Evolutionary conservation across 2,329 filamentous ascomycete species (phyloP).

Genomic region (Colletotrichum magnum): DNA sequence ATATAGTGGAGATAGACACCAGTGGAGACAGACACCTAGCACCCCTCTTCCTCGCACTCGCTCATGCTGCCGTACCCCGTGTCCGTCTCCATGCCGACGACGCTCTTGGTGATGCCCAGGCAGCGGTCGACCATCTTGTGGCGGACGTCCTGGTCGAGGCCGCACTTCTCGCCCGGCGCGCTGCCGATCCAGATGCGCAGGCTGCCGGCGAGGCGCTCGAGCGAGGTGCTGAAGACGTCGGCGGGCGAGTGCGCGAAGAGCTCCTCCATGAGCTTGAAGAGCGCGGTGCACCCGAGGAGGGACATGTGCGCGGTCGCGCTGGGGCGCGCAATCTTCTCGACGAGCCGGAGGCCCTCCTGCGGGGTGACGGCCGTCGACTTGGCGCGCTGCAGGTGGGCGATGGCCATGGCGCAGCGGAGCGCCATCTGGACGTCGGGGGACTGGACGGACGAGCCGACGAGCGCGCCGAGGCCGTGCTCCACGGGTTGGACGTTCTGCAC

Average conservation of each 20-base stretch:
- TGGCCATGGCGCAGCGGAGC: slow-evolving; percentile 71
- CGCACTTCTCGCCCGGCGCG: slow-evolving; percentile 63
- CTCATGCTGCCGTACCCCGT: slow-evolving; percentile 73
- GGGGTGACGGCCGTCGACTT: slow-evolving; percentile 55
- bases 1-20: slow-evolving; percentile 26
- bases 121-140: slow-evolving; percentile 69
- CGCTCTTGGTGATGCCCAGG: slow-evolving; percentile 67
- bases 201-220: slow-evolving; percentile 71
- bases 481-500: slow-evolving; percentile 65
- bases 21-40: slow-evolving; percentile 7
- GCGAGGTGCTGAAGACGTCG: slow-evolving; percentile 60
- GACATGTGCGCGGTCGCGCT: slow-evolving; percentile 60
- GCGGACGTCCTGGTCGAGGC: slow-evolving; percentile 66
- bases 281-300: slow-evolving; percentile 72
- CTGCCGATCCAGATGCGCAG: slow-evolving; percentile 74
- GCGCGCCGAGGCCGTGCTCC: slow-evolving; percentile 9
- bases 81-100: slow-evolving; percentile 73
- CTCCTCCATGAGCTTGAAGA: slow-evolving; percentile 70
- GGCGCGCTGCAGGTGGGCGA: slow-evolving; percentile 69
- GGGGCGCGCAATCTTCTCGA: slow-evolving; percentile 64
- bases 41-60: slow-evolving; percentile 58
- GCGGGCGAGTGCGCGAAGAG: slow-evolving; percentile 64
- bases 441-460: slow-evolving; percentile 61
- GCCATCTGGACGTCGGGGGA: slow-evolving; percentile 69
- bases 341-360: slow-evolving; percentile 60